A percentile compares a stretch with the other conserved stretches of the same genome.
Evolutionary conservation across 176 grass and related monocot species (phyloP).

Genomic region (Phoenix dactylifera): DNA sequence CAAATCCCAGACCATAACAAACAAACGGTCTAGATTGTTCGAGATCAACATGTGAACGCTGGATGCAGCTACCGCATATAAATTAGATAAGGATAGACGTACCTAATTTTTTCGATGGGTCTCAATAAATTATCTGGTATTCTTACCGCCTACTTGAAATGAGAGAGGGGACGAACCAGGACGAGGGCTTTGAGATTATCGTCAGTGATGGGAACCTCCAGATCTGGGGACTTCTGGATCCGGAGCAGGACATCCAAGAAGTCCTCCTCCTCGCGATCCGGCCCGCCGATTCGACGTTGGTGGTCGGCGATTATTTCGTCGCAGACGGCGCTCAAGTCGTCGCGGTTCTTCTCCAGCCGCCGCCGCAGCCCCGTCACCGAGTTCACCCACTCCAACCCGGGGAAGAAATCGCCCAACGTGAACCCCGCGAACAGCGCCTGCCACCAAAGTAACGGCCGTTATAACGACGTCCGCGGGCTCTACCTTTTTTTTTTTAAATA

Average conservation of each 20-base stretch:
- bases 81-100: too few species aligned
- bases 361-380: conserved; percentile 6
- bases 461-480: too few species aligned
- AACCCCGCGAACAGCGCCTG: conserved; percentile 31
- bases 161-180: background rate
- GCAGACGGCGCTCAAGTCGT: conserved; percentile 26
- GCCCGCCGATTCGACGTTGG: background rate
- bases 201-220: conserved; percentile 31
- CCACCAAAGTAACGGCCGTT: too few species aligned
- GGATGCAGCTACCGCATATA: too few species aligned
- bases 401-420: conserved; percentile 8
- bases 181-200: conserved; percentile 38
- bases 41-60: too few species aligned
- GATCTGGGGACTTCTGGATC: conserved; percentile 28
- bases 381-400: conserved; percentile 20
- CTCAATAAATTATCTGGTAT: too few species aligned
- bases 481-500: too few species aligned
- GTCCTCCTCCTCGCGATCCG: conserved; percentile 21
- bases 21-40: too few species aligned
- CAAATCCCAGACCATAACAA: too few species aligned
- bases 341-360: conserved; percentile 15
- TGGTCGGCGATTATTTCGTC: conserved; percentile 28
- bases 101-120: too few species aligned
- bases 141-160: background rate
- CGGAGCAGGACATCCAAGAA: conserved; percentile 36